These are phyloP conservation scores for Paraleonurus japonicus DNA, from an alignment of 257 asterid genomes.

Conservation along the genomic window DNA sequence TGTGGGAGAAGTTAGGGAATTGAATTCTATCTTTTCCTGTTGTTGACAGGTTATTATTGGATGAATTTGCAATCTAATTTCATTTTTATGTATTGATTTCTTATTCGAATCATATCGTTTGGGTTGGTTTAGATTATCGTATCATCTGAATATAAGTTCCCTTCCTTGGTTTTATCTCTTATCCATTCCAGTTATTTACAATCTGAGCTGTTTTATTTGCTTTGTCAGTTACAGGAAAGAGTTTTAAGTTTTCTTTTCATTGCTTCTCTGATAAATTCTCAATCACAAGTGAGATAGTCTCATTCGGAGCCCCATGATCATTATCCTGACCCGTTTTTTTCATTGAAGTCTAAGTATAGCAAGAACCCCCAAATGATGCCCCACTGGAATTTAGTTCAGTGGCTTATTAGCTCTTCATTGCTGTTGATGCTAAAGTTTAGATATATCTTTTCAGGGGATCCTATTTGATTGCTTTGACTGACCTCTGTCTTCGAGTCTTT, in stretches of 20 bases:
- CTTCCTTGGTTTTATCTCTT: not conserved
- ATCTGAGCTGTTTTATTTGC: constrained; percentile 5
- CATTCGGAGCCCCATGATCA: too few species aligned
- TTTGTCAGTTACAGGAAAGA: not conserved
- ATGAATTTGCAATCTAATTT: constrained; percentile 31
- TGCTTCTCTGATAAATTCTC: constrained; percentile 8
- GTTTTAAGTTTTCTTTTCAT: constrained; percentile 7
- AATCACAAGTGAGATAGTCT: not conserved
- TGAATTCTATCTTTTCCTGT: constrained; percentile 25
- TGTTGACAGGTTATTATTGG: constrained; percentile 33
- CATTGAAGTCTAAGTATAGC: not conserved
- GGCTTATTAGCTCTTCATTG: not conserved
- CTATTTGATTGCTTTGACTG: not conserved
- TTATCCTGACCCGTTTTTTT: too few species aligned
- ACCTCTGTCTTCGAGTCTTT: too few species aligned
- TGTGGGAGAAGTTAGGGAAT: constrained; percentile 38
- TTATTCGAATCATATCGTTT: too few species aligned
- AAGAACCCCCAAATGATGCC: not conserved
- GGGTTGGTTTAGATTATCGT: too few species aligned
- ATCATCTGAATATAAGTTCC: not conserved
- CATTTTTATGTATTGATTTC: not conserved
- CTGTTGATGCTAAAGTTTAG: not conserved
- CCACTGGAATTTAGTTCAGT: too few species aligned
- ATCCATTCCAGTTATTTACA: not conserved
- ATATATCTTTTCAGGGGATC: not conserved